Evolutionary conservation across 176 grass and related monocot species (phyloP).

Genomic region (Rhipidocladum racemiflorum): DNA sequence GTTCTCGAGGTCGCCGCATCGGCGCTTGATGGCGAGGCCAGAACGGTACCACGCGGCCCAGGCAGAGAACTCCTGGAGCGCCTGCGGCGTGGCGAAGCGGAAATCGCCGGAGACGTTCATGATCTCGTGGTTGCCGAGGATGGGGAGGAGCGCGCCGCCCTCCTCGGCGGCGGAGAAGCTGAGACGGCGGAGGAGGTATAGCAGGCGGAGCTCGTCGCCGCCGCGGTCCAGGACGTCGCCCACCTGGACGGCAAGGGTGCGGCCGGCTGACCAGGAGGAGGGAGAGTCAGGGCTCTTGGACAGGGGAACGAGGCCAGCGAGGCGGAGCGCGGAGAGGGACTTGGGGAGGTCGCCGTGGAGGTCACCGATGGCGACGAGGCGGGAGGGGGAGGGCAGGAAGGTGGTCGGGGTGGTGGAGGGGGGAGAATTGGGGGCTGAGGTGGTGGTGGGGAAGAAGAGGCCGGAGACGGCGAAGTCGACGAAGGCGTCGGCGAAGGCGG

Average conservation of each 20-base stretch:
- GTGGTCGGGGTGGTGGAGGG: constrained; percentile 17
- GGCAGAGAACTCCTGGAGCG: constrained; percentile 59
- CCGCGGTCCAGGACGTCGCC: constrained; percentile 92
- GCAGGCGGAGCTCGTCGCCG: constrained; percentile 78
- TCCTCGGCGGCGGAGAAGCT: constrained; percentile 48
- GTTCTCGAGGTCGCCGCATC: constrained; percentile 38
- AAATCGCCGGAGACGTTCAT: constrained; percentile 89
- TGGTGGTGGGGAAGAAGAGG: constrained; percentile 52
- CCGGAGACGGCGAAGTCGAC: constrained; percentile 73
- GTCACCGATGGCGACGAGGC: constrained; percentile 84
- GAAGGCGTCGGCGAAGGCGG: constrained; percentile 85
- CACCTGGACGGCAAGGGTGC: constrained; percentile 79
- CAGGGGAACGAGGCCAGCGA: constrained; percentile 51
- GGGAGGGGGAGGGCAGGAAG: constrained; percentile 52
- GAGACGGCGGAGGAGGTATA: constrained; percentile 81
- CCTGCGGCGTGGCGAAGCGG: constrained; percentile 63
- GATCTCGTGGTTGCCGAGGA: constrained; percentile 89
- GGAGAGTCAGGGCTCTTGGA: not conserved
- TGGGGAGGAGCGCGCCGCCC: constrained; percentile 67
- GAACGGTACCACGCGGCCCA: constrained; percentile 73
- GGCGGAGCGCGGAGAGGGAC: constrained; percentile 65
- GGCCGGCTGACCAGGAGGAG: constrained; percentile 56
- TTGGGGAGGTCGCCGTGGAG: constrained; percentile 88
- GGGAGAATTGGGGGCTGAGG: not conserved
- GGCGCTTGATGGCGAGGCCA: constrained; percentile 82